Evolutionary conservation across 1,284 basidiomycete genomes (phyloP), one percentile per base, ranked within the genome.

Genomic region (Spongispora temasekensis): DNA sequence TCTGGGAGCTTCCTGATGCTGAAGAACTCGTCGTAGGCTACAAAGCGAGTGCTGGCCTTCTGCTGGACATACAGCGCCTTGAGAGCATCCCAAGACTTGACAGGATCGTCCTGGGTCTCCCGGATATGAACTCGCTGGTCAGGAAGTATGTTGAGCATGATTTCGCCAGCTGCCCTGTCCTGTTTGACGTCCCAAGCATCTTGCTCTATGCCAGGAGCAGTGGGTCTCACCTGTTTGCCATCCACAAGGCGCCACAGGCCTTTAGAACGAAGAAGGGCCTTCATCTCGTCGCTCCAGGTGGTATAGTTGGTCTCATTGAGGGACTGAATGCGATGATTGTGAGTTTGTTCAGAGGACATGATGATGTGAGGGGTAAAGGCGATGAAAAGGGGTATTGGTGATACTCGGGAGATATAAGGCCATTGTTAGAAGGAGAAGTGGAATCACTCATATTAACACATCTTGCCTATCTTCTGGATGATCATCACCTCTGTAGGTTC

Each of bases 11-110:
- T n/a, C n/a, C n/a, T n/a, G n/a, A n/a, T n/a, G n/a, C n/a, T n/a
- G n/a, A n/a, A n/a, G n/a, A n/a, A 65, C 27, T 69, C 56, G 31
- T 76, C 71, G 65, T 74, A 77, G 58, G 74, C 71, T 56, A 72
- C 75, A 63, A 75, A 76, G 27, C 68, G 58, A 44, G 61, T 54
- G 1, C 51, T 34, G 5, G 55, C 40, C 27, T 54, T 56, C 23
- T 57, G 55, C 9, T 60, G 42, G 13, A 60, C 17, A 21, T 28
- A 59, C 2, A 59, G 10, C 2, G 4, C 15, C n/a, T 46, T 25
- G 21, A 46, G 21, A 25, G 44, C 44, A 23, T 5, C 25, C 37
- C 61, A 62, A 5, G 57, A 42, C 8, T 31, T 27, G 8, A 30
- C 32, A 2, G 46, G 59, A 30, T 63, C 27, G 17, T 63, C 61